Percentiles rank a stretch among this genome's conserved stretches.
phyloP scores from a whole-genome alignment of 768 basidiomycete genomes.

The Mycena indigotica region DNA sequence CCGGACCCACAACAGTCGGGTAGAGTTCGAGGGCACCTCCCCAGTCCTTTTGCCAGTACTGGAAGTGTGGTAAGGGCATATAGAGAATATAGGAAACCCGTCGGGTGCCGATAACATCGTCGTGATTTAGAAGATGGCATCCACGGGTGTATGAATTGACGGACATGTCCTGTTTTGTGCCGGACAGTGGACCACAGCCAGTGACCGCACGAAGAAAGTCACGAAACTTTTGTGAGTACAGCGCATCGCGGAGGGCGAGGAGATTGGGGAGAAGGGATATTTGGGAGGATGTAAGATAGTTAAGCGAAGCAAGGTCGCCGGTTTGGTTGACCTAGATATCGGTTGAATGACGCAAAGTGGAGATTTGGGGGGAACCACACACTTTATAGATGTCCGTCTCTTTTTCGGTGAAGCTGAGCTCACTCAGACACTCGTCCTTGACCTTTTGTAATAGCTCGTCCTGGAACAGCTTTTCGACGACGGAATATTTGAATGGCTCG shows the following conservation, averaged over 20 bases:
- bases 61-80: conserved; percentile 77
- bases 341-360: conserved; percentile 7
- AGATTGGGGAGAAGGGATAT: conserved; percentile 79
- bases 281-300: conserved; percentile 78
- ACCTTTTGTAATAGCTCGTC: conserved; percentile 79
- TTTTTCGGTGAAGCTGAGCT: conserved; percentile 87
- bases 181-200: conserved; percentile 89
- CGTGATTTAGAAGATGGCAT: conserved; percentile 95
- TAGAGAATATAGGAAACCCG: conserved; percentile 97
- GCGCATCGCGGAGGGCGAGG: conserved; percentile 81
- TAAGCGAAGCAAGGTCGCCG: conserved; percentile 91
- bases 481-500: conserved; percentile 79
- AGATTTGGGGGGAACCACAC: conserved; percentile 22
- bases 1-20: conserved; percentile 62
- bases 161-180: conserved; percentile 92
- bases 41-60: conserved; percentile 85
- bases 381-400: conserved; percentile 99
- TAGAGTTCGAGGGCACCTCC: conserved; percentile 95
- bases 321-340: conserved; percentile 86
- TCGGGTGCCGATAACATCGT: conserved; percentile 95
- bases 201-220: conserved; percentile 83
- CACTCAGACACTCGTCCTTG: conserved; percentile 78
- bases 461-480: conserved; percentile 81
- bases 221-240: conserved; percentile 86
- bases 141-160: conserved; percentile 90